phyloP scores from a whole-genome alignment of 768 basidiomycete species.

The Phaffia tasmanica region DNA sequence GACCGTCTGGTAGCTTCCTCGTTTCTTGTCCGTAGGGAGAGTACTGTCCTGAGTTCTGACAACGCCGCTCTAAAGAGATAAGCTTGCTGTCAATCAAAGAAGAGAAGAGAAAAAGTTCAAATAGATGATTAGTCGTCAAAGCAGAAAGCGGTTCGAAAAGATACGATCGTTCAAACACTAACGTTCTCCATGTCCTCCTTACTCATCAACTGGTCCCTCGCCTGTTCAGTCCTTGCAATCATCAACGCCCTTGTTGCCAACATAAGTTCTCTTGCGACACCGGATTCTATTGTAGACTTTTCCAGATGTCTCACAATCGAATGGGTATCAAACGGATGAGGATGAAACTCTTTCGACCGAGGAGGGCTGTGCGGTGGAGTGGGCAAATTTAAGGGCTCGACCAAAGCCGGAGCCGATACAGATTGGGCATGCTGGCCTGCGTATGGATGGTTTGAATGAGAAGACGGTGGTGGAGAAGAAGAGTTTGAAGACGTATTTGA shows the following conservation, averaged over 20 bases:
- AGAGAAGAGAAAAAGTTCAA: not conserved
- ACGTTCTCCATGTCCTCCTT: slow-evolving; percentile 43
- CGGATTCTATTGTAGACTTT: slow-evolving; percentile 31
- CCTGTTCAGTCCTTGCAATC: slow-evolving; percentile 31
- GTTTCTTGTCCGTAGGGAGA: slow-evolving; percentile 67
- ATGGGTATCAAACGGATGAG: slow-evolving; percentile 41
- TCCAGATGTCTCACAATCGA: slow-evolving; percentile 40
- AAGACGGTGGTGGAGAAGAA: too few species aligned
- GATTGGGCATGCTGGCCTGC: too few species aligned
- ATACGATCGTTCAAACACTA: slow-evolving; percentile 13
- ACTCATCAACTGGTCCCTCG: slow-evolving; percentile 34
- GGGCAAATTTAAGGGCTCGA: too few species aligned
- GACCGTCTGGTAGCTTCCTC: slow-evolving; percentile 74
- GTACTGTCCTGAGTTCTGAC: slow-evolving; percentile 76
- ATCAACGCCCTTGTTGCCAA: slow-evolving; percentile 36
- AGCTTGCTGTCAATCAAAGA: slow-evolving; percentile 56
- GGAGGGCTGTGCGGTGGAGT: not conserved
- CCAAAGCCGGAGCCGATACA: too few species aligned
- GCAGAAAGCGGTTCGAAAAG: not conserved
- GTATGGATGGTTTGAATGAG: too few species aligned
- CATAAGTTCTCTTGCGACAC: slow-evolving; percentile 36
- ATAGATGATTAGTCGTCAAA: not conserved
- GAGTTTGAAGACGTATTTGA: too few species aligned
- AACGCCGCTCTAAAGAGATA: slow-evolving; percentile 90
- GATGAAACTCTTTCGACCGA: not conserved